These are phyloP conservation scores for Neocallimastix lanati DNA, from an alignment of 192 early-diverging fungal genomes.

Conservation along the genomic window DNA sequence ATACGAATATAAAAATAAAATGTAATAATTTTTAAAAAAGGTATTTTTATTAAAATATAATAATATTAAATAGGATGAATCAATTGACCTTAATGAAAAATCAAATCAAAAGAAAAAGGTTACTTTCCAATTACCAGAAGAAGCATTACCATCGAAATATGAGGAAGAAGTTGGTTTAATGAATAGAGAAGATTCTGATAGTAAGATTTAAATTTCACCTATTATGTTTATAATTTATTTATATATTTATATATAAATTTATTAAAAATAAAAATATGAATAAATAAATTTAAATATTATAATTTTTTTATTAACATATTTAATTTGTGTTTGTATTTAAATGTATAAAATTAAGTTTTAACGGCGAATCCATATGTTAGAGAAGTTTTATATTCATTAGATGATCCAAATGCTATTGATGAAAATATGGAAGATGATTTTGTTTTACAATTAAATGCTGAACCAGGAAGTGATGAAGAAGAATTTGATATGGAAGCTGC, in stretches of 20 bases:
- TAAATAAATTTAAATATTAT: no score
- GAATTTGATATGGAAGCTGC: neutral
- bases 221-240: no score
- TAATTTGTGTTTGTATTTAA: no score
- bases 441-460: conserved; percentile 56
- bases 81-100: neutral
- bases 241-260: no score
- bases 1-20: no score
- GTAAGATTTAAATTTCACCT: no score
- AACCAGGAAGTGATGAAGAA: neutral
- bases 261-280: no score
- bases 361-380: conserved; percentile 66
- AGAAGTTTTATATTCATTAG: conserved; percentile 78
- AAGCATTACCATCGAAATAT: conserved; percentile 52
- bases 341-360: conserved; percentile 17
- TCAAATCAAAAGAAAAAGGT: conserved; percentile 10
- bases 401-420: conserved; percentile 76
- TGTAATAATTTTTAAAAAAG: no score
- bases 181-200: conserved; percentile 31
- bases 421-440: conserved; percentile 66
- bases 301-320: no score
- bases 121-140: conserved; percentile 42
- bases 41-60: no score
- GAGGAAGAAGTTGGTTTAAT: conserved; percentile 54
- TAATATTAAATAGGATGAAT: conserved; percentile 11